Evolutionary conservation across 2,329 filamentous ascomycete genomes (phyloP), one percentile per base, ranked within the genome.

Genomic region (Achaetomium macrosporum): DNA sequence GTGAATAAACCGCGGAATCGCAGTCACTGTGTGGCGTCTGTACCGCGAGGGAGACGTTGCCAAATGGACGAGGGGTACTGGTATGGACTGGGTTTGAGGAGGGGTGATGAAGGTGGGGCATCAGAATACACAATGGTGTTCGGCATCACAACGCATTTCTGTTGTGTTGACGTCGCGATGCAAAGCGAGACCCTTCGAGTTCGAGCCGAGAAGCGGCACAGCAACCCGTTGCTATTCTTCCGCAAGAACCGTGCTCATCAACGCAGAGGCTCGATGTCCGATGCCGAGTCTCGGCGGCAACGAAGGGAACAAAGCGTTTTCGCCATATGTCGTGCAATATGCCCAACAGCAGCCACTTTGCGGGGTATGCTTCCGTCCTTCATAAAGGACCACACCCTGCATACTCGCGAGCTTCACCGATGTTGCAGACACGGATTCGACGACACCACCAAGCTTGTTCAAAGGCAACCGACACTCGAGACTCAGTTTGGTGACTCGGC

Each of bases 281-380:
- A 42, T 42, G 43, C 44, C 53, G 41, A 15, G 31, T 31, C 42
- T n/a, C 20, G 20, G 40, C 53, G 10, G 19, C 30, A 30, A 31
- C 16, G 44, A 35, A 41, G 19, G 25, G 31, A 12, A 16, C 16
- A 50, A n/a, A 45, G 44, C 40, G 41, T 41, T n/a, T 16, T 43
- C 33, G 41, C 29, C 42, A 50, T 19, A 42, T 10, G 49, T 36
- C 16, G 56, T 58, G 50, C 29, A 47, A 58, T 53, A 44, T 55
- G 43, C 43, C 49, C 50, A 47, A 20, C 39, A 51, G 46, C 50
- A 52, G 50, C 56, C 53, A 51, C 41, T 56, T 53, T 56, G 53
- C 53, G 56, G 53, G 50, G 50, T 46, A 46, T 17, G 44, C 36
- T 13, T 36, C 13, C 31, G 13, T 16, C 15, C 31, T 35, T 46